Evolutionary conservation across 1,139 yeast species (phyloP), one percentile per base, ranked within the genome.

Genomic region (Candida albicans): DNA sequence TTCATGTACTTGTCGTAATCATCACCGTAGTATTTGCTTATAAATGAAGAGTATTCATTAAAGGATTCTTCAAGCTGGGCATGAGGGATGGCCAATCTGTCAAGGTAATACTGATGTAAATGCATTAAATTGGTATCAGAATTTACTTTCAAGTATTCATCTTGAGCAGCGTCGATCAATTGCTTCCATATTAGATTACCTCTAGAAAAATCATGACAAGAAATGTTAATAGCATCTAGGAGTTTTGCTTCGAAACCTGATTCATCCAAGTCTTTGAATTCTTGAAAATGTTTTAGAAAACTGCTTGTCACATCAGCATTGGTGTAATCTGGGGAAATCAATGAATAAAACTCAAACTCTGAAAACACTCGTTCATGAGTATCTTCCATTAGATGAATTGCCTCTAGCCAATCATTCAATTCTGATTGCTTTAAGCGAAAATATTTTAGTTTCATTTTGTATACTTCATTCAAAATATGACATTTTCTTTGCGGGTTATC

Each of bases 61-160:
- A 70, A 78, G 0, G 81, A 73, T 0, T 69, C 67, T 1, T 69
- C 70, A 4, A 81, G 46, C 5, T 58, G 51, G 2, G 52, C 49
- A 53, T 77, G 84, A 0, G 84, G 83, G 33, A 59, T 54, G 8
- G 60, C 49, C 3, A 81, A 58, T 26, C 81, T 55, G 33, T 65
- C 57, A 28, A 64, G 47, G 46, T 70, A 68, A 14, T 70, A 45
- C 4, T 56, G 55, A 39, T 57, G 51, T 14, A 62, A 46, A 24
- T 46, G 45, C 12, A 59, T 57, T 33, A 65, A 50, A 25, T 53
- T 55, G 2, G 47, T 52, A 14, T 49, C 49, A 11, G 44, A 49
- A 31, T 43, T 43, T 8, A 53, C 37, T 10, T 51, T 37, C 7
- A 43, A 45, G 37, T 47, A 52, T 1, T 37, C 32, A 0, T 52